Base-by-base conservation (phyloP, 2,329 filamentous ascomycete species). In the Arthrobotrys sphaeroides region DNA sequence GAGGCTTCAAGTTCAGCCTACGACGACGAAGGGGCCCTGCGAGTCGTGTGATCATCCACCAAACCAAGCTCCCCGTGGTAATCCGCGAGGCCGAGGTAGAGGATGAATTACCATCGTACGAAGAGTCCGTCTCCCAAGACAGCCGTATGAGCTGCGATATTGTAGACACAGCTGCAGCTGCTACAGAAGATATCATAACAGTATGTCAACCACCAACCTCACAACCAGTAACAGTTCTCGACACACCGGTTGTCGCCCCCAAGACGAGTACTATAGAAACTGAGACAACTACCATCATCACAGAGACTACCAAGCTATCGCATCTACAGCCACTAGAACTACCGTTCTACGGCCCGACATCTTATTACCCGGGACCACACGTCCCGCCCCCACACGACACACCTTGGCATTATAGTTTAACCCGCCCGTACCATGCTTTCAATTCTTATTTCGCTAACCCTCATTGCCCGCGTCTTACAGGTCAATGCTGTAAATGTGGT, bases 401-500 rank as follows among this genome's bases (percentile, higher is more conserved):
- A 26, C n/a, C 22, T 36, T 61, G 60, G 20, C 33, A 43, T 5
- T 28, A 61, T 28, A 47, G 13, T 20, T 33, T 53, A 26, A 45
- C 38, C 20, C 53, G 42, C 36, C 43, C 53, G 5, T 24, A 38
- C 16, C 20, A 55, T 47, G 31, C 55, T 31, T 53, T 55, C 22
- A 68, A 68, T 45, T 22, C 49, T 33, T 59, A 53, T 18, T 45
- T 65, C 6, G 53, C 26, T 36, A 47, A 49, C 9, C 61, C 62
- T 10, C 70, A 74, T 55, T 68, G 70, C 53, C 70, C 70, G 7
- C 70, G 70, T 7, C 53, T 74, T 5, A 68, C 62, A 5, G 62
- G 70, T 5, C 70, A 68, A 59, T 74, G 70, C 47, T 68, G 70
- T 38, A 61, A 57, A 47, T 74, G 70, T 42, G 70, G 70, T 26